Evolutionary conservation across 2,329 filamentous ascomycete species (phyloP).

Genomic region (Sporothrix inflata): DNA sequence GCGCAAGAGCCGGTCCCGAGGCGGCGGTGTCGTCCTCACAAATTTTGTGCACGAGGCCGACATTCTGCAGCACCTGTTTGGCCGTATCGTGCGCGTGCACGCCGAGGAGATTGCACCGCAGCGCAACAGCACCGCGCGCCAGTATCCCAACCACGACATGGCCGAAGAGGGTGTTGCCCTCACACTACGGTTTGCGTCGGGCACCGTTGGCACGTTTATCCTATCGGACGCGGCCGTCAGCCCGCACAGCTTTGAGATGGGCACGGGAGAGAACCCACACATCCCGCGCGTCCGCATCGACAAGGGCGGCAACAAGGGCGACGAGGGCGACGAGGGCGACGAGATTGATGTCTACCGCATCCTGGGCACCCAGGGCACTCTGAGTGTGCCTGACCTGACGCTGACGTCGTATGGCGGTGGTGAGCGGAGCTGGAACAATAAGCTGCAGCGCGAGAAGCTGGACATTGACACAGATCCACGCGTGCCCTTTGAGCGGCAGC

Average conservation of each 20-base stretch:
- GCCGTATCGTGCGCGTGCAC: slow-evolving; percentile 54
- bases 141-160: not conserved
- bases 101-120: slow-evolving; percentile 52
- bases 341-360: slow-evolving; percentile 54
- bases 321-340: not conserved
- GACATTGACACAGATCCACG: slow-evolving; percentile 37
- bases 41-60: slow-evolving; percentile 67
- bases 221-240: slow-evolving; percentile 56
- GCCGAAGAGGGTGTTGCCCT: slow-evolving; percentile 56
- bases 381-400: slow-evolving; percentile 33
- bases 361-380: slow-evolving; percentile 31
- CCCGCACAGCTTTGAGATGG: slow-evolving; percentile 59
- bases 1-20: slow-evolving; percentile 37
- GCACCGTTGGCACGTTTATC: slow-evolving; percentile 60
- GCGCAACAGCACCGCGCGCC: slow-evolving; percentile 37
- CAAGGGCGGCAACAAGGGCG: slow-evolving; percentile 33
- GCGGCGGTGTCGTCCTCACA: slow-evolving; percentile 55
- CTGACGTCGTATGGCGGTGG: slow-evolving; percentile 27
- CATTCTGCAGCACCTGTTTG: slow-evolving; percentile 59
- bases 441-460: not conserved
- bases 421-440: slow-evolving; percentile 5
- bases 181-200: slow-evolving; percentile 55
- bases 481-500: slow-evolving; percentile 34
- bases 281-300: slow-evolving; percentile 39
- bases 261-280: slow-evolving; percentile 61